Evolutionary conservation across 2,329 filamentous ascomycete genomes (phyloP).

Genomic region (Fusarium goolgardi): DNA sequence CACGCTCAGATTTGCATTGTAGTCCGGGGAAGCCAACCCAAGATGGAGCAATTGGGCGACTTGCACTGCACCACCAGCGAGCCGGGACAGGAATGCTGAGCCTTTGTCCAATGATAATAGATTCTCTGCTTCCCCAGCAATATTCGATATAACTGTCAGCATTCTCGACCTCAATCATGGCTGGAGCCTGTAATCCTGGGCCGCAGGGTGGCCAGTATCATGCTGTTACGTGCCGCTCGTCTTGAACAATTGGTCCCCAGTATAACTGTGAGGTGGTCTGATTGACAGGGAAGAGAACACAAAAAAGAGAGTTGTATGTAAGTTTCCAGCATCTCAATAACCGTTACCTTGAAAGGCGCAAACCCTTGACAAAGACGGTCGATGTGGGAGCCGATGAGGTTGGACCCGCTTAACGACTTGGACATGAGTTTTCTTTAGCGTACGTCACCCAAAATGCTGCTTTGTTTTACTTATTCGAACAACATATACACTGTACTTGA

Average conservation of each 20-base stretch:
- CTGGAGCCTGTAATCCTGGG: constrained; percentile 17
- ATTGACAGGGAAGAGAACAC: neutral
- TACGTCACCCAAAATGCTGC: neutral
- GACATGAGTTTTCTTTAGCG: constrained; percentile 7
- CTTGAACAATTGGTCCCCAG: neutral
- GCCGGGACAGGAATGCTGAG: neutral
- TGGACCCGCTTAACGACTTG: constrained; percentile 14
- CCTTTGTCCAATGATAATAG: constrained; percentile 9
- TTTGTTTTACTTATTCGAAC: constrained; percentile 13
- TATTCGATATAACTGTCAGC: neutral
- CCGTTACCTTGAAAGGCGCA: neutral
- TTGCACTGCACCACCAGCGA: neutral
- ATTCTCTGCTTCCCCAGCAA: neutral
- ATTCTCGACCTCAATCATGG: constrained; percentile 12
- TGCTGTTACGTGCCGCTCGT: constrained; percentile 2
- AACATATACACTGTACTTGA: neutral
- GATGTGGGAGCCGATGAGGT: constrained; percentile 3
- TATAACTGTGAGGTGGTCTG: neutral
- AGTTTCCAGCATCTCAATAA: neutral
- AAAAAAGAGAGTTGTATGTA: no score
- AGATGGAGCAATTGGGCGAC: constrained; percentile 4
- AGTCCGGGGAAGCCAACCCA: constrained; percentile 8
- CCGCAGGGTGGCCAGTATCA: constrained; percentile 3
- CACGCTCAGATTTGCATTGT: constrained; percentile 14
- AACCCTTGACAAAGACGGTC: neutral